phyloP scores from a whole-genome alignment of 2,329 filamentous ascomycete genomes.

The Furcasterigmium furcatum region DNA sequence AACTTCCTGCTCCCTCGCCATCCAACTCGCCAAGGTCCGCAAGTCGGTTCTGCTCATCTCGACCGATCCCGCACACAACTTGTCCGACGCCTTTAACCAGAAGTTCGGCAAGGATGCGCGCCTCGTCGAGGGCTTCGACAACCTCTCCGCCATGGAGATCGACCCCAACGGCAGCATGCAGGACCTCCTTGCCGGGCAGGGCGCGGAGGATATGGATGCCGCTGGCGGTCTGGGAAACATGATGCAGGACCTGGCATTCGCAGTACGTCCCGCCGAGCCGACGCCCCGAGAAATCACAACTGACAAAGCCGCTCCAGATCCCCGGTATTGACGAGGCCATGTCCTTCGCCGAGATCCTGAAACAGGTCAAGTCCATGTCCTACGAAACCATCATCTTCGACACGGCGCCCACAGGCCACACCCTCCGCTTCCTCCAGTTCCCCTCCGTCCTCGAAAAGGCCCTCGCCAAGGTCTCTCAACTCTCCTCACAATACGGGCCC shows the following conservation, averaged over 20 bases:
- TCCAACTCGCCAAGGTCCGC: constrained; percentile 92
- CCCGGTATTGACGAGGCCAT: constrained; percentile 99
- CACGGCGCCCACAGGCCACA: constrained; percentile 96
- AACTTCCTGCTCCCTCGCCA: constrained; percentile 97
- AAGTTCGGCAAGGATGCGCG: constrained; percentile 99
- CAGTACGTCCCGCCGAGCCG: constrained; percentile 52
- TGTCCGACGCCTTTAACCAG: constrained; percentile 95
- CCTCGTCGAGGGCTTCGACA: constrained; percentile 85
- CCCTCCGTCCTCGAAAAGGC: constrained; percentile 97
- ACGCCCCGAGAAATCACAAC: not conserved
- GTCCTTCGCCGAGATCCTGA: constrained; percentile 98
- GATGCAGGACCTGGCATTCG: constrained; percentile 98
- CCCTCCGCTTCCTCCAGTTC: constrained; percentile 96
- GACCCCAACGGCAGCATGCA: constrained; percentile 98
- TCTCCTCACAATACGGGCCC: constrained; percentile 91
- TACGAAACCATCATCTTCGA: constrained; percentile 99
- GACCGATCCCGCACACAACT: constrained; percentile 96
- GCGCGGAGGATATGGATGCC: constrained; percentile 59
- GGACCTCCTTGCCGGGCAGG: constrained; percentile 77
- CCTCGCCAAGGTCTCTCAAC: constrained; percentile 92
- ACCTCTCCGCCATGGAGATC: constrained; percentile 98
- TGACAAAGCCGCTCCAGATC: constrained; percentile 56
- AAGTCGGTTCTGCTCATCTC: constrained; percentile 97
- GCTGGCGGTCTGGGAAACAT: constrained; percentile 79
- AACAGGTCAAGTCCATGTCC: constrained; percentile 97